Conservation (phyloP, 1,139 yeast genomes). For the Kluyveromyces marxianus region DNA sequence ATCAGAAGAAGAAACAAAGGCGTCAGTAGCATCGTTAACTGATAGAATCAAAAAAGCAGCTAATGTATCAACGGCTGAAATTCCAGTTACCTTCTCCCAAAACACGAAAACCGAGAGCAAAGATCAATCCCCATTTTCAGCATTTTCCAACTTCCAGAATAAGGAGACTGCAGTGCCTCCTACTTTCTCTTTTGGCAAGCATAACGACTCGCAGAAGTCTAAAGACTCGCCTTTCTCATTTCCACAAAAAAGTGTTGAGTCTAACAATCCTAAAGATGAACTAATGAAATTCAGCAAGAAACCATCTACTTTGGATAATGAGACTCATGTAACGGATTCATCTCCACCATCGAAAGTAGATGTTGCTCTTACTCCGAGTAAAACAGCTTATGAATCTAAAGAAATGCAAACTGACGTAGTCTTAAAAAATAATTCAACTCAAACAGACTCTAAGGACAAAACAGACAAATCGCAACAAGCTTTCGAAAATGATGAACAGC, state of each 20-base stretch:
- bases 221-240: not conserved
- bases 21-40: slow-evolving; percentile 18
- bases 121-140: slow-evolving; percentile 5
- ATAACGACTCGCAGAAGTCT: not conserved
- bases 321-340: not conserved
- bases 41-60: slow-evolving; percentile 26
- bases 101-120: not conserved
- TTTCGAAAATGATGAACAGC: slow-evolving; percentile 36
- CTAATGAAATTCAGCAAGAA: not conserved
- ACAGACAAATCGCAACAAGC: slow-evolving; percentile 10
- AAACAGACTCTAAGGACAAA: not conserved
- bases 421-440: slow-evolving; percentile 8
- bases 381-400: not conserved
- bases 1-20: not conserved
- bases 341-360: not conserved
- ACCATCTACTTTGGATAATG: not conserved
- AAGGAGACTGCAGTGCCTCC: not conserved
- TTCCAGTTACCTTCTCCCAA: not conserved
- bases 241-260: no score
- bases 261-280: not conserved
- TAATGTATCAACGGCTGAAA: slow-evolving; percentile 12
- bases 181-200: slow-evolving; percentile 5
- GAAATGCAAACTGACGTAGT: not conserved
- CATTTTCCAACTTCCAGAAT: slow-evolving; percentile 4
- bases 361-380: not conserved